Evolutionary conservation across 257 asterid genomes (phyloP), one percentile per base, ranked within the genome.

Genomic region (Rubia yunnanensis): DNA sequence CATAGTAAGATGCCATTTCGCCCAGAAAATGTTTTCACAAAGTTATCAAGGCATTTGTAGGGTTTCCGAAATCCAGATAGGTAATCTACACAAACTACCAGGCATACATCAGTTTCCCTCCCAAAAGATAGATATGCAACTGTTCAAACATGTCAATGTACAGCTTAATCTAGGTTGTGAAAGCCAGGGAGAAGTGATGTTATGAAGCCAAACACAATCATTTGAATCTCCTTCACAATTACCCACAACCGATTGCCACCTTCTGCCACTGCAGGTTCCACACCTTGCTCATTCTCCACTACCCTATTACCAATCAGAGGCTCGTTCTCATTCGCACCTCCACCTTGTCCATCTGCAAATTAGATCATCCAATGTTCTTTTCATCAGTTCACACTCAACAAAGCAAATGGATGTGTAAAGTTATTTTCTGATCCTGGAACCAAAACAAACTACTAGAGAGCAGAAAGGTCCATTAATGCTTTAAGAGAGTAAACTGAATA

Each of bases 181-280:
- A 88, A 91, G 74, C 96, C 98, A 0, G 98, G 98, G 68, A 91
- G 92, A 69, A 91, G 96, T 54, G 96, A 91, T 54, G 95, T 86
- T 38, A 91, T 88, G 90, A 91, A 91, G 77, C 98, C 98, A 65
- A 86, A 91, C 55, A 88, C 92, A 46, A 91, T 75, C 86, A 91
- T 70, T 79, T 88, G 94, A 62, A 91, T 76, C 82, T 91, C 98
- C 78, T 81, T 88, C 36, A 83, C 92, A 10, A 91, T 86, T 60
- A 74, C 79, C 92, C 92, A 81, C 92, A 85, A 85, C 50, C 91
- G 90, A 66, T 86, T 84, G 62, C 86, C 88, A 63, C 50, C 84
- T 20, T 75, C 92, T 0, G 67, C 88, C 66, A 66, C 83, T n/a
- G 72, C 76, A 6, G 81, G 80, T 70, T 82, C 91, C 61, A 30